Base-by-base conservation (phyloP, 1,284 basidiomycete genomes). In the Boletus nobilissimus region DNA sequence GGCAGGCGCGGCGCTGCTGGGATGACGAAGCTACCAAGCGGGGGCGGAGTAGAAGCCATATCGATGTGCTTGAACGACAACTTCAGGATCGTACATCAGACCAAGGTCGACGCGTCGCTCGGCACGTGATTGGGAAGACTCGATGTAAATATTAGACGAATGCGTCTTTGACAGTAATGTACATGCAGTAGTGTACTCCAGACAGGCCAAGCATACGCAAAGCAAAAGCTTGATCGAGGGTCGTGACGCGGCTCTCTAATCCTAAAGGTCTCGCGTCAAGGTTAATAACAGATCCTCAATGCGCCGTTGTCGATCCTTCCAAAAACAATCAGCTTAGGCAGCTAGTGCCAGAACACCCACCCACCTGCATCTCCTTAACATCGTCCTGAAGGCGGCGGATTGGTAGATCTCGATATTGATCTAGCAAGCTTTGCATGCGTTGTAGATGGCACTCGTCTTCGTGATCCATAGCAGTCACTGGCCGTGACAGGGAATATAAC, bases 361-460 rank as follows among this genome's bases (percentile, higher is more conserved):
- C 74, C 73, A 94, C 94, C 89, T 95, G 94, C 67, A 96, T 85
- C 82, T 96, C 94, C 83, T 92, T 94, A 90, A 96, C 94, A 83
- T 96, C 94, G 11, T 94, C 93, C 84, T 91, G 92, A 70, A 96
- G 86, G 79, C 86, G 89, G 57, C 90, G 89, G 43, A 95, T 90
- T 5, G 94, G 94, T 75, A 94, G 81, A 70, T 89, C 88, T 48
- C 89, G 88, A 72, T 93, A 89, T 72, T 92, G 91, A 66, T 94
- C 93, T 75, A 95, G 82, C 77, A 94, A 82, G 46, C 86, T 85
- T 84, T 95, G 93, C 65, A 95, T 84, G 75, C 88, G 89, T 79
- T 86, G 90, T 66, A 93, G 87, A 18, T 88, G 87, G 74, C 91
- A 89, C 38, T 86, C 84, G 24, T 63, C 81, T 78, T 78, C 86